Evolutionary conservation across 192 early-diverging fungal genomes (phyloP), one percentile per base, ranked within the genome.

Genomic region (Haplosporangium gracile): DNA sequence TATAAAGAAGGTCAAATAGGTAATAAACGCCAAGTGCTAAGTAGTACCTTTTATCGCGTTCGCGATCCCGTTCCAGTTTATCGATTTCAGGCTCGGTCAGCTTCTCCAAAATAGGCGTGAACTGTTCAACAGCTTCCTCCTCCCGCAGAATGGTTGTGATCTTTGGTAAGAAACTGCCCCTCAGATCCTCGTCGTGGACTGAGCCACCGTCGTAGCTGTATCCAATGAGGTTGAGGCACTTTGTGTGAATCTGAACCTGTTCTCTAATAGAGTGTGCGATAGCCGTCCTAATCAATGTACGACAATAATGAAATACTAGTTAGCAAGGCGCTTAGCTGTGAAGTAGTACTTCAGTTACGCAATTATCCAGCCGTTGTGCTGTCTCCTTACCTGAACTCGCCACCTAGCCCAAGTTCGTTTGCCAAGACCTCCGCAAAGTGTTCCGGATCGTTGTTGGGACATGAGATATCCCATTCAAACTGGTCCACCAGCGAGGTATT

Each of bases 191-290:
- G 83, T 99, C 98, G 42, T 94, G 91, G n/a, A 96, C 90, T 42
- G 92, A 82, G 26, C 85, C 88, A 32, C 95, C 95, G 53, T 95
- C 93, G 79, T 97, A 96, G 11, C 91, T 90, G 78, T 98, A 96
- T 11, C 96, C 96, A 0, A 96, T 92, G 40, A 97, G 89, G 36
- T 97, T 85, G 32, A 98, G 89, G 15, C 96, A 96, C 85, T 97
- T 97, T 42, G 91, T 93, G 87, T 94, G 97, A 6, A 92, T 92
- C 77, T 97, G 94, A 11, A 98, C 90, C 90, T 99, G 98, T 78
- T 99, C 98, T 24, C 97, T 92, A n/a, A 98, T 97, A 4, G 96
- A 93, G 85, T 98, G 97, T 3, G 97, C 95, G 49, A 97, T 96
- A 1, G 97, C 96, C 1, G 97, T 97, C 82, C 95, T 96, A 78